phyloP scores from a whole-genome alignment of 345 rosid species.

The Conringia planisiliqua region DNA sequence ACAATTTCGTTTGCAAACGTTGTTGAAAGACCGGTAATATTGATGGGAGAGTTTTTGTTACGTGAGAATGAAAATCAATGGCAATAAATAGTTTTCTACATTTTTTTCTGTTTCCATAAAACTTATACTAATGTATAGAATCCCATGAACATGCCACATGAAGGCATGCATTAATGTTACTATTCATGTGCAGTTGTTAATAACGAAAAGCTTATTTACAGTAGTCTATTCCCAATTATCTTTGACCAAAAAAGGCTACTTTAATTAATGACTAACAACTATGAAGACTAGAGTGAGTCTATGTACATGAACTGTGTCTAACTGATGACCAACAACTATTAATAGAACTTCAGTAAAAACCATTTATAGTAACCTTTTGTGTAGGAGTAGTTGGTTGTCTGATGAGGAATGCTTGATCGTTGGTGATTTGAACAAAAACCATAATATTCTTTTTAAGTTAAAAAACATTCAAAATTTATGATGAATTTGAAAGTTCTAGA shows the following conservation, averaged over 20 bases:
- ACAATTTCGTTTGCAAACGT: background rate
- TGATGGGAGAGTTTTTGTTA: background rate
- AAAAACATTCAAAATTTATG: background rate
- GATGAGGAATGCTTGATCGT: conserved; percentile 5
- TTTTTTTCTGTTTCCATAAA: background rate
- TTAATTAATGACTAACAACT: background rate
- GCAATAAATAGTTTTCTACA: background rate
- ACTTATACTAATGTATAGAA: background rate
- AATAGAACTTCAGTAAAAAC: background rate
- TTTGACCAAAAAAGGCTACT: conserved; percentile 10
- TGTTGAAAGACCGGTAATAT: background rate
- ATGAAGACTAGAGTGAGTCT: background rate
- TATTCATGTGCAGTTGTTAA: background rate
- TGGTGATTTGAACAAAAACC: background rate
- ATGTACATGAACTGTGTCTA: background rate
- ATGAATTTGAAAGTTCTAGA: background rate
- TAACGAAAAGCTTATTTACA: conserved; percentile 9
- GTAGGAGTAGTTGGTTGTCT: conserved; percentile 4
- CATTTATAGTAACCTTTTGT: conserved; percentile 14
- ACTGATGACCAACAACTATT: background rate
- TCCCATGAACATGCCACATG: background rate
- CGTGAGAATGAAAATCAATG: background rate
- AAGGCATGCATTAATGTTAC: background rate
- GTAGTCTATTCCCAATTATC: background rate
- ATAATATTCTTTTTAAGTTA: background rate